These are phyloP conservation scores for Cryptococcus sp. DNA, from an alignment of 1,284 basidiomycete genomes.

Conservation along the genomic window DNA sequence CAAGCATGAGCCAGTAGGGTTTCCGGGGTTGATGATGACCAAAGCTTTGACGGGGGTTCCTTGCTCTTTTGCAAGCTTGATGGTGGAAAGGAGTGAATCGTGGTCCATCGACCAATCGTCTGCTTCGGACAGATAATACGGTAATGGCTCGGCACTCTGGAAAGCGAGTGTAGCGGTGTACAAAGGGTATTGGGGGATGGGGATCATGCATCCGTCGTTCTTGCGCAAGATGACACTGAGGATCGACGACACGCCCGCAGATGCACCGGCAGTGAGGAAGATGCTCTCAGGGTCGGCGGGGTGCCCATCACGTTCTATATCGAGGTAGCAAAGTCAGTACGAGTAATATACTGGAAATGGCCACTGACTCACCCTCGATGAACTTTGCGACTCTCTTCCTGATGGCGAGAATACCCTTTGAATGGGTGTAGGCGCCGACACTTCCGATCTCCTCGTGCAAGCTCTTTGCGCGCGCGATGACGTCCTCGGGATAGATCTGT, in stretches of 20 bases:
- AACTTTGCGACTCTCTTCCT: conserved; percentile 87
- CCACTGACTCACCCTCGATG: conserved; percentile 66
- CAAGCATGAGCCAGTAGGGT: conserved; percentile 86
- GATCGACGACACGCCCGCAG: conserved; percentile 84
- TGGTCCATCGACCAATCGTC: conserved; percentile 84
- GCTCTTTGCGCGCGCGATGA: conserved; percentile 76
- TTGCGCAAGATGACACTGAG: conserved; percentile 56
- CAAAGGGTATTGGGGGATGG: conserved; percentile 96
- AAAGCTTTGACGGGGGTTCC: conserved; percentile 74
- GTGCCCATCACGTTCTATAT: conserved; percentile 80
- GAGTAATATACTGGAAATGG: no score
- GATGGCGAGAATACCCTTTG: conserved; percentile 88
- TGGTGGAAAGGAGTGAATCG: conserved; percentile 65
- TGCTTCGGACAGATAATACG: conserved; percentile 85
- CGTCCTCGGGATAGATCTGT: conserved; percentile 81
- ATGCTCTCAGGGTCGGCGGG: conserved; percentile 81
- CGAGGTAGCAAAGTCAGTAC: neutral
- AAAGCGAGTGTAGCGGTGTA: conserved; percentile 94
- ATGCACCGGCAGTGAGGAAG: conserved; percentile 93
- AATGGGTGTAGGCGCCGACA: conserved; percentile 93
- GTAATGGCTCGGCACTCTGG: conserved; percentile 74
- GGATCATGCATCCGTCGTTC: conserved; percentile 64
- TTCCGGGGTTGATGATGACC: conserved; percentile 94
- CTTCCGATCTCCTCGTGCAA: conserved; percentile 86
- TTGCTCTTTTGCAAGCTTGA: conserved; percentile 67